Base-by-base conservation (phyloP, 805 yeast genomes). In the Tetrapisispora phaffii region DNA sequence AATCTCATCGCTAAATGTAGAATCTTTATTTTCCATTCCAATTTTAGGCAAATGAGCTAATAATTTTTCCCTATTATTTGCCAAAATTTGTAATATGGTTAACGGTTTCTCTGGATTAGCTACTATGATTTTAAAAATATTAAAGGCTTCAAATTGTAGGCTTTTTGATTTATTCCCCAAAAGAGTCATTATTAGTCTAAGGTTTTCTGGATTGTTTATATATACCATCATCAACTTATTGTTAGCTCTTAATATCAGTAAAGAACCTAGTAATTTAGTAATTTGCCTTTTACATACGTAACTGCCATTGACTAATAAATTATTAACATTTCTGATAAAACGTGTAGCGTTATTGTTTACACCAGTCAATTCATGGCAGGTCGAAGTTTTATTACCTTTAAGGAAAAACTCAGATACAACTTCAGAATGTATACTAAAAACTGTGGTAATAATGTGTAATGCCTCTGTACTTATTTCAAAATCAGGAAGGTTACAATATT, bases 251-350 rank as follows among this genome's bases (percentile, higher is more conserved):
- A 78, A 77, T 48, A 85, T 69, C 4, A 93, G 78, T 49, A 93
- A 69, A 41, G 80, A 82, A 13, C 83, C 76, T 47, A 90, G 70
- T 28, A 93, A 68, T 54, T 83, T 83, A 28, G 89, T 78, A 22
- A 93, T 80, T 65, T 90, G 97, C 50, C 98, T 77, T 60, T 87
- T 87, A 2, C 95, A 86, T 24, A 93, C 96, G 63, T 93, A 93
- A 62, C 84, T 88, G 15, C 79, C 76, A 36, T 85, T 81, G 34
- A 77, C 75, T 48, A 93, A 79, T 47, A 90, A 67, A 42, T 71
- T 71, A 61, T 86, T 88, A 53, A 87, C 81, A 48, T 70, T 66
- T 26, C 62, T 58, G 19, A 80, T 80, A 62, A 93, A 86, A 29
- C 58, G 59, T 4, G 71, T 76, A 44, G 78, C 69, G 58, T 86